Evolutionary conservation across 345 rosid genomes (phyloP).

Genomic region (Populus davidiana): DNA sequence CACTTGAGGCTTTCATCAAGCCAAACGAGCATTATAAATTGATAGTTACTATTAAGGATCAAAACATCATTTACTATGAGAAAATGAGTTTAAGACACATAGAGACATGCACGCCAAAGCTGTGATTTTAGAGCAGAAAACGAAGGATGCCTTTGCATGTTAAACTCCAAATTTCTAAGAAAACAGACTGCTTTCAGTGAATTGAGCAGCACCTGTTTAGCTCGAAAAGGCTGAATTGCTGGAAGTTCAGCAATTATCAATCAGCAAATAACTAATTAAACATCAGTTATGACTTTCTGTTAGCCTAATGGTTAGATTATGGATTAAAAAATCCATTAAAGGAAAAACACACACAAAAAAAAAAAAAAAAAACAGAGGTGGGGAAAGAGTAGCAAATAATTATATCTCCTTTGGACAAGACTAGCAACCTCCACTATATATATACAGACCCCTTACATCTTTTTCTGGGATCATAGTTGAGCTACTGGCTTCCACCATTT

Average conservation of each 20-base stretch:
- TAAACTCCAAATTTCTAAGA: slow-evolving; percentile 2
- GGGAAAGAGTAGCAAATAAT: too few species aligned
- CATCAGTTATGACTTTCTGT: neutral
- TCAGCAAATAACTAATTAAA: neutral
- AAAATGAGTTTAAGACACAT: neutral
- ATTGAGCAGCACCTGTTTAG: slow-evolving; percentile 10
- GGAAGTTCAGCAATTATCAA: neutral
- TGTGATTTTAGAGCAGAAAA: neutral
- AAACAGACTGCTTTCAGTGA: neutral
- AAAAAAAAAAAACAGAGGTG: too few species aligned
- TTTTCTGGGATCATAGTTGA: too few species aligned
- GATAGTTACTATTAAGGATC: neutral
- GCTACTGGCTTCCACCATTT: too few species aligned
- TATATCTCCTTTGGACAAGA: too few species aligned
- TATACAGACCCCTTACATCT: too few species aligned
- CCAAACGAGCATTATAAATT: neutral
- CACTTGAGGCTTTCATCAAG: neutral
- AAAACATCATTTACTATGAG: neutral
- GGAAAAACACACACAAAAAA: too few species aligned
- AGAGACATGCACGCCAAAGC: neutral
- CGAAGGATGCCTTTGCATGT: neutral
- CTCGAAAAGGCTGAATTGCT: slow-evolving; percentile 9
- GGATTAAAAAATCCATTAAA: too few species aligned
- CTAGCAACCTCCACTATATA: too few species aligned
- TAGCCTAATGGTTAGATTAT: neutral